Base-by-base conservation (phyloP, 78 protist species). In the Dictyostelium firmibasis region DNA sequence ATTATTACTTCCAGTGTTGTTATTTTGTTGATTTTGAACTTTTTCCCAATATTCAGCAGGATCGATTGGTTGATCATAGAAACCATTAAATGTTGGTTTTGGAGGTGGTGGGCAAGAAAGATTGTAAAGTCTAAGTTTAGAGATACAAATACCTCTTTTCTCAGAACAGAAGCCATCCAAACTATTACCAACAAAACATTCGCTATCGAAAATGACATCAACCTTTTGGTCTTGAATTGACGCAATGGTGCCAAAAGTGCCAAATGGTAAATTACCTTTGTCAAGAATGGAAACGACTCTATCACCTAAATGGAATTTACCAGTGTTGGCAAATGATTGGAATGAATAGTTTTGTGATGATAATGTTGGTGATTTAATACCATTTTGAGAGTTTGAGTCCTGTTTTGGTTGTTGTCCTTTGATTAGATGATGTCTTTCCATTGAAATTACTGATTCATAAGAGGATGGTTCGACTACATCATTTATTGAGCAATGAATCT, bases 261-360 rank as follows among this genome's bases (percentile, higher is more conserved):
- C 94, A 81, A 81, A 89, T 38, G 94, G 94, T 20, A 89, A n/a
- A 69, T 81, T 89, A 70, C 94, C 94, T 35, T 89, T 89, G 1
- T 89, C 94, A 0, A 89, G 57, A 4, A 78, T 31, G n/a, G 87
- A 69, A 5, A 89, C 57, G 0, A 89, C 94, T 44, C 94, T 60
- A 67, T 89, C 94, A 69, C 94, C 94, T 20, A 89, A 64, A 35
- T 29, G 25, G 38, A 57, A 82, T 82, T 82, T 82, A 50, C 64
- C 72, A 13, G 89, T n/a, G 16, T 25, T n/a, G 4, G 29, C 38
- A 20, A 25, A 25, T 25, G 14, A 9, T 9, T 16, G n/a, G 72
- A 25, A 43, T 11, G 76, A 33, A 50, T 57, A 23, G 20, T 20
- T 57, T 57, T 57, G 67, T 5, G 72, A 38, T 18, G 36, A 20